phyloP scores from a whole-genome alignment of 441 rosid species.

The Erodium moschatum region DNA sequence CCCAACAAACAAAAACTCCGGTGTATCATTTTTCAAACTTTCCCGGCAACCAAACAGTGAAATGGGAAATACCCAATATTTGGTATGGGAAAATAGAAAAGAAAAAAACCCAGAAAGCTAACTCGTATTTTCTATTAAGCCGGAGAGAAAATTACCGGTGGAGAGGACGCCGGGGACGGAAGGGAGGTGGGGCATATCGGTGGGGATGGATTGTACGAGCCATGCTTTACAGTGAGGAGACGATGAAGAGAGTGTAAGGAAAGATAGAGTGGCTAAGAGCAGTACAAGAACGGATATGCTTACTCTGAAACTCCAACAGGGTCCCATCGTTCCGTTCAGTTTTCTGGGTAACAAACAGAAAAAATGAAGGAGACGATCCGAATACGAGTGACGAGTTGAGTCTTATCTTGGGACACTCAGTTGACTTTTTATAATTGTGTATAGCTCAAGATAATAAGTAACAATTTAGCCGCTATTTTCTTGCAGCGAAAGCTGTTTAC shows the following conservation, averaged over 20 bases:
- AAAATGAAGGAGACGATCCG: slow-evolving; percentile 1
- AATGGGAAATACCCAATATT: neutral
- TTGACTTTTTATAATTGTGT: slow-evolving; percentile 1
- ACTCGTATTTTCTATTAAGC: neutral
- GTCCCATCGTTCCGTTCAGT: neutral
- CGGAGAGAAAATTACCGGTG: slow-evolving; percentile 33
- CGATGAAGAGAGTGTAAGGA: slow-evolving; percentile 17
- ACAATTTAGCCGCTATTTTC: neutral
- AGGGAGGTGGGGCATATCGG: slow-evolving; percentile 69
- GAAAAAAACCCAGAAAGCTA: neutral
- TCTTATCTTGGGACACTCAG: neutral
- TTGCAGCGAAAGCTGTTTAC: neutral
- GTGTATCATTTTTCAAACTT: neutral
- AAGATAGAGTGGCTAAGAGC: slow-evolving; percentile 20
- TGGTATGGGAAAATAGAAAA: neutral
- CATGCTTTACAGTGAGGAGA: slow-evolving; percentile 55
- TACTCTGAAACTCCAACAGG: neutral
- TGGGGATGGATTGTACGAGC: slow-evolving; percentile 90
- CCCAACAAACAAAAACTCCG: neutral
- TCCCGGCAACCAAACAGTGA: neutral
- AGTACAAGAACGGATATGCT: neutral
- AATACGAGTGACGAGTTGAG: neutral
- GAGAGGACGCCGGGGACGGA: slow-evolving; percentile 67
- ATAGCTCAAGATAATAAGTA: neutral
- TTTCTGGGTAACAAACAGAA: too few species aligned